A percentile compares a stretch with the other conserved stretches of the same genome.
phyloP scores from a whole-genome alignment of 805 yeast genomes.

The Zygotorulaspora florentina region DNA sequence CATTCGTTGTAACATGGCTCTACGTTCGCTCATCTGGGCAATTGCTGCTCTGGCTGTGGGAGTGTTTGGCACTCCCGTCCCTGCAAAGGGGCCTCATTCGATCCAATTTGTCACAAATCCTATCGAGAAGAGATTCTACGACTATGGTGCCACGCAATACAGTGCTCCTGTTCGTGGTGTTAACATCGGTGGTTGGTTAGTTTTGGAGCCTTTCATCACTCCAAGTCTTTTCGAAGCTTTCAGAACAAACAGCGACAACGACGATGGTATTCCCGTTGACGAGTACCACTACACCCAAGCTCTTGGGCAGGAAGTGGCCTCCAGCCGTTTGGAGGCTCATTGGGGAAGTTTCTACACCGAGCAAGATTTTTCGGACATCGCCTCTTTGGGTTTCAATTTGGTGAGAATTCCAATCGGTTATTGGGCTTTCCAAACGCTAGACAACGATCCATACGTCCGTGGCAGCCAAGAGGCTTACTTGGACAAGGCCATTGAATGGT shows the following conservation, averaged over 20 bases:
- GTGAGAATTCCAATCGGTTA: constrained; percentile 92
- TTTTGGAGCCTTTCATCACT: constrained; percentile 77
- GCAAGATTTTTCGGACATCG: constrained; percentile 59
- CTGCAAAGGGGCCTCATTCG: constrained; percentile 15
- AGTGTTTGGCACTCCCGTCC: constrained; percentile 15
- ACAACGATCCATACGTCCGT: constrained; percentile 77
- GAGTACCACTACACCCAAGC: constrained; percentile 65
- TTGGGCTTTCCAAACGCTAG: constrained; percentile 74
- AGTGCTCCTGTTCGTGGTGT: constrained; percentile 48
- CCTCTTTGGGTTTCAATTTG: constrained; percentile 63
- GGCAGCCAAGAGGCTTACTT: constrained; percentile 67
- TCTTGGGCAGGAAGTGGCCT: constrained; percentile 60
- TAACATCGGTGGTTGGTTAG: constrained; percentile 85
- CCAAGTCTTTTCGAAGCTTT: constrained; percentile 64
- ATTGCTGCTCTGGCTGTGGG: constrained; percentile 3
- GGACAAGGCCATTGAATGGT: constrained; percentile 77
- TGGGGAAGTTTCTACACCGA: constrained; percentile 79
- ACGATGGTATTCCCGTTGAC: constrained; percentile 62
- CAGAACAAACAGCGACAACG: constrained; percentile 34
- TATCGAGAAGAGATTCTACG: constrained; percentile 19
- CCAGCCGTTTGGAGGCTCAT: constrained; percentile 52
- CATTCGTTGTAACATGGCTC: constrained; percentile 6
- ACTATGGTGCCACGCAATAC: constrained; percentile 12
- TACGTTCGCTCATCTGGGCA: constrained; percentile 5
- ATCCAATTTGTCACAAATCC: constrained; percentile 17